phyloP scores from a whole-genome alignment of 371 early-diverging fungal species.

The Mycotypha africana region DNA sequence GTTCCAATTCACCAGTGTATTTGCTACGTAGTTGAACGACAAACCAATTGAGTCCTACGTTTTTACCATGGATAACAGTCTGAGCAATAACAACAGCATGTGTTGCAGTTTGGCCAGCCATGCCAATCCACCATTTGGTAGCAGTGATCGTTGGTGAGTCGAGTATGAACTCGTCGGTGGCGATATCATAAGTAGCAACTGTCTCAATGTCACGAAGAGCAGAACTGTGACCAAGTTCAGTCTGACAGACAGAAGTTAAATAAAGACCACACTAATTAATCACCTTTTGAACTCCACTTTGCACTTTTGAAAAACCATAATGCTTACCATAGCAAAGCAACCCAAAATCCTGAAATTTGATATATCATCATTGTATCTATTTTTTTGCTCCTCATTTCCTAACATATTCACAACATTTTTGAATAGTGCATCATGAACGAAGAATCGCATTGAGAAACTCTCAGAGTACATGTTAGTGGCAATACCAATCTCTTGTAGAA shows the following conservation, averaged over 20 bases:
- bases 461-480: conserved; percentile 47
- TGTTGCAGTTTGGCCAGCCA: conserved; percentile 76
- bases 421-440: conserved; percentile 56
- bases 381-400: conserved; percentile 53
- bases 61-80: conserved; percentile 60
- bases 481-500: conserved; percentile 9
- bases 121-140: conserved; percentile 95
- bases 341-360: conserved; percentile 53
- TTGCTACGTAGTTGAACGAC: conserved; percentile 80
- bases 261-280: background rate
- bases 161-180: conserved; percentile 75
- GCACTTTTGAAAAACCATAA: background rate
- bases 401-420: conserved; percentile 50
- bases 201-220: conserved; percentile 87
- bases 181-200: conserved; percentile 74
- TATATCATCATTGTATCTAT: conserved; percentile 45
- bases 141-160: conserved; percentile 81
- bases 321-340: conserved; percentile 64
- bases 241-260: conserved; percentile 20
- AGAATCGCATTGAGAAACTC: conserved; percentile 55
- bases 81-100: conserved; percentile 64
- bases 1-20: conserved; percentile 64
- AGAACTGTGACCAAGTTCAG: conserved; percentile 73
- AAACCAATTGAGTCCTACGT: conserved; percentile 77
- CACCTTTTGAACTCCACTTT: background rate